Evolutionary conservation across 2,329 filamentous ascomycete genomes (phyloP).

Genomic region (Zalaria sp.): DNA sequence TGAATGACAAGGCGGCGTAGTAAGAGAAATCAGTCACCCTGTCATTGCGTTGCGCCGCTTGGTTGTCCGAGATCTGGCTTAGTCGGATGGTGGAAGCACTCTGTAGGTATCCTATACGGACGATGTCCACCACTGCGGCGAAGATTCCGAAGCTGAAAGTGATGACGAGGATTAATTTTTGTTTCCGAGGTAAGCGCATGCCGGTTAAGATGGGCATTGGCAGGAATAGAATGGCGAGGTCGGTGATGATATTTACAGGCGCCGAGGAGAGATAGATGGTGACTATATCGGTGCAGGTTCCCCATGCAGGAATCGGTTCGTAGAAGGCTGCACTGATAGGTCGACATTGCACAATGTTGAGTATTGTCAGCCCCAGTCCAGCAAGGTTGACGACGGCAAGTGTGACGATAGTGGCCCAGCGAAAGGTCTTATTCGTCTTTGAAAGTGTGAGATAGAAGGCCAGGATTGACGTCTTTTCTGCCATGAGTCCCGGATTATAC

Average conservation of each 20-base stretch:
- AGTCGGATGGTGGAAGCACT: constrained; percentile 43
- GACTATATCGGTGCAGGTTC: constrained; percentile 46
- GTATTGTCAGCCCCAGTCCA: constrained; percentile 64
- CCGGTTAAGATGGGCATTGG: constrained; percentile 78
- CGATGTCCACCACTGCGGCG: constrained; percentile 73
- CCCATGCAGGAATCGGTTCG: constrained; percentile 25
- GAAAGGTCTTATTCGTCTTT: constrained; percentile 62
- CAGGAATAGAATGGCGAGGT: constrained; percentile 72
- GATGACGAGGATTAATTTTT: constrained; percentile 75
- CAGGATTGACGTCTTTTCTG: constrained; percentile 83
- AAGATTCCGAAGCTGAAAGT: constrained; percentile 83
- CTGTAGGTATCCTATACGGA: constrained; percentile 82
- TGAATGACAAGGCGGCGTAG: constrained; percentile 73
- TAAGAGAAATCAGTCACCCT: constrained; percentile 39
- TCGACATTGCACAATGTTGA: constrained; percentile 77
- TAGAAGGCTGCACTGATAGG: constrained; percentile 60
- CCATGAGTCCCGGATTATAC: constrained; percentile 77
- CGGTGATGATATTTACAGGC: constrained; percentile 83
- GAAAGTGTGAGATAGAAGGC: constrained; percentile 80
- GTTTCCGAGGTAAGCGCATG: constrained; percentile 70
- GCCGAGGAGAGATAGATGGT: constrained; percentile 59
- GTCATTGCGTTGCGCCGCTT: constrained; percentile 16
- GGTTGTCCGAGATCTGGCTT: constrained; percentile 20
- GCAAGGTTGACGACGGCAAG: constrained; percentile 65
- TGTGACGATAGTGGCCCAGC: constrained; percentile 68